Evolutionary conservation across 1,284 basidiomycete species (phyloP).

Genomic region (Cryptococcus wingfieldii): DNA sequence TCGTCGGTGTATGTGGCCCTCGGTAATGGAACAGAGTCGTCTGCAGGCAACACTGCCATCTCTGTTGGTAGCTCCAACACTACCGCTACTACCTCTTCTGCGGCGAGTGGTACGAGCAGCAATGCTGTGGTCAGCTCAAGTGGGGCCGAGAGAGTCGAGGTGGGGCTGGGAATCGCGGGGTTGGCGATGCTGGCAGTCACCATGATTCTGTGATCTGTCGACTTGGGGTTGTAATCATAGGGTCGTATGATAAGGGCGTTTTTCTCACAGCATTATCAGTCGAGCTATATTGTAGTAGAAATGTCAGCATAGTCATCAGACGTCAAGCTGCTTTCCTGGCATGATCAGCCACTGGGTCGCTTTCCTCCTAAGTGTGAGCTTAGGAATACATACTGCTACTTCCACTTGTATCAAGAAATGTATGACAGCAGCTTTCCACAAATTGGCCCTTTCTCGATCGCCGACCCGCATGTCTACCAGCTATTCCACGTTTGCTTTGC

Average conservation of each 20-base stretch:
- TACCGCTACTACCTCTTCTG: not conserved
- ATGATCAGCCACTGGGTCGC: no score
- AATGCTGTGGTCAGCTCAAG: not conserved
- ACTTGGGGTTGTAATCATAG: not conserved
- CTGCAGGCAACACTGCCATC: not conserved
- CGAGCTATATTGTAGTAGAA: no score
- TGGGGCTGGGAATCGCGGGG: not conserved
- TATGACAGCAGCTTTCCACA: no score
- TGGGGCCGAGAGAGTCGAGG: not conserved
- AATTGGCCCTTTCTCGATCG: no score
- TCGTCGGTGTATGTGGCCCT: constrained; percentile 4
- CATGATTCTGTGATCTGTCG: not conserved
- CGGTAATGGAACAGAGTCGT: not conserved
- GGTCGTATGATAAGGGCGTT: not conserved
- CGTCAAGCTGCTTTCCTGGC: no score
- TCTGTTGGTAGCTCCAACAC: not conserved
- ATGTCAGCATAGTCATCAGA: no score
- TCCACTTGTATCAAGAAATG: no score
- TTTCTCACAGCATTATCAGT: not conserved
- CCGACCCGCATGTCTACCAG: no score
- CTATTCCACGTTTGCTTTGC: no score
- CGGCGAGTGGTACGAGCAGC: not conserved
- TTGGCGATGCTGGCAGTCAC: not conserved
- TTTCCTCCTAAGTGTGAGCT: no score
- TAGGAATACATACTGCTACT: no score